Evolutionary conservation across 2,329 filamentous ascomycete species (phyloP), one percentile per base, ranked within the genome.

Genomic region (Pyrenochaeta sp.): DNA sequence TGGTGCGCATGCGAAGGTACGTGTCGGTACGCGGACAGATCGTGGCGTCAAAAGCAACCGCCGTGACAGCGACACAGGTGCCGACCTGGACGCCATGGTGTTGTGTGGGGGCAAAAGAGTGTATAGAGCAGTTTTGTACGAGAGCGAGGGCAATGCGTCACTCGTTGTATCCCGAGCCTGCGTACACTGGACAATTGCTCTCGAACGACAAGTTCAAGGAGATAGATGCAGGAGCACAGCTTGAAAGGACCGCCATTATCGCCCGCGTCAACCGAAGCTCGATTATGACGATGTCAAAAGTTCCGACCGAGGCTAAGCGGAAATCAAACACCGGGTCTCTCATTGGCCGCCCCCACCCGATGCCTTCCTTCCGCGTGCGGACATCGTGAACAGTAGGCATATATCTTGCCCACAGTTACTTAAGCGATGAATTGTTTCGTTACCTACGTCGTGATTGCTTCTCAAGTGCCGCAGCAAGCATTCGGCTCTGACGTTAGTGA

Each of bases 31-130:
- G 44, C 59, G 64, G 30, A 55, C 33, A 23, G 62, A 40, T 48
- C 61, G 66, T 45, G 67, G 46, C n/a, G 59, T 45, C 12, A 65
- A 33, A 27, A 73, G 58, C 45, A 69, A 45, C 31, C 67, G 68
- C 23, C 71, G 66, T 46, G 65, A 59, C 45, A 73, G 46, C 23
- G 64, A 64, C 32, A 63, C 63, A 35, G 71, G 55, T 32, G 72
- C 53, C 31, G 68, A 55, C 59, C 66, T 66, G 54, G 71, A 66
- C 32, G 72, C 68, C 73, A 75, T 75, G 58, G 60, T 61, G 58
- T 40, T 45, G 51, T 56, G 54, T 30, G 42, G 41, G 35, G 35
- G 33, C 42, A 51, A 47, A 35, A 20, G 43, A 15, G 42, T 41
- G 23, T 33, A 27, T 32, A 31, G 44, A 29, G 29, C 21, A 40